A percentile compares a stretch with the other conserved stretches of the same genome.
Evolutionary conservation across 352 stramenopile genomes (phyloP).

Genomic region (Hyaloperonospora brassicae): DNA sequence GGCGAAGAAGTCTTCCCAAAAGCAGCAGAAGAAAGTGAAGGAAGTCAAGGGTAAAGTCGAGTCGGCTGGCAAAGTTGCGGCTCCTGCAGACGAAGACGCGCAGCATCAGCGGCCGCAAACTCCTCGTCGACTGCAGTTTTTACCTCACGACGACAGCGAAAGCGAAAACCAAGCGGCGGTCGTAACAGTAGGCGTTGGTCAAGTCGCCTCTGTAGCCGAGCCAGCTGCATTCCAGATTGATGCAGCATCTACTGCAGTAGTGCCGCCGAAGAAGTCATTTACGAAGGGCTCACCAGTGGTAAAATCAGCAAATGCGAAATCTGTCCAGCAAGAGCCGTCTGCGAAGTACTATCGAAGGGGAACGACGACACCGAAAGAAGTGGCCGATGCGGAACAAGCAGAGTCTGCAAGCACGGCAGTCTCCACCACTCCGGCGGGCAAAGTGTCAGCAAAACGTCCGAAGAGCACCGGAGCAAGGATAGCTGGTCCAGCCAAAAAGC

Average conservation of each 20-base stretch:
- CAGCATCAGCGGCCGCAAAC: slow-evolving; percentile 14
- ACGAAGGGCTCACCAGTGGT: background rate
- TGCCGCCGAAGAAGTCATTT: slow-evolving; percentile 1
- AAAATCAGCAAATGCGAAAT: background rate
- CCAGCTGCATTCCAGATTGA: background rate
- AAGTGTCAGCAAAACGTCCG: slow-evolving; percentile 11
- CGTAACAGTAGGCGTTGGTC: slow-evolving; percentile 5
- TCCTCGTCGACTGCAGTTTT: slow-evolving; percentile 19
- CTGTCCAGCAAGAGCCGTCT: background rate
- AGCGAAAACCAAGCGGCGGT: slow-evolving; percentile 5
- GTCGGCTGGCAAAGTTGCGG: background rate
- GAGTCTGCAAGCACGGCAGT: slow-evolving; percentile 3
- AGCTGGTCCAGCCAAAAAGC: slow-evolving; percentile 12
- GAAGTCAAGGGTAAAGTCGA: slow-evolving; percentile 2
- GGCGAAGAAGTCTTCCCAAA: slow-evolving; percentile 7
- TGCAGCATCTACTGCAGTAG: background rate
- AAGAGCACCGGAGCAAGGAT: slow-evolving; percentile 8
- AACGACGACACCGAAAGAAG: slow-evolving; percentile 4
- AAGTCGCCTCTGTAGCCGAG: background rate
- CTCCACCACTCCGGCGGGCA: slow-evolving; percentile 6
- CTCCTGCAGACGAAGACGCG: slow-evolving; percentile 6
- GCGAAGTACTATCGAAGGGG: background rate
- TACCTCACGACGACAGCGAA: slow-evolving; percentile 13
- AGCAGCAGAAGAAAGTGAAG: slow-evolving; percentile 13
- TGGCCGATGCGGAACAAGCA: background rate